Evolutionary conservation across 805 yeast genomes (phyloP).

Genomic region (Candida takata): DNA sequence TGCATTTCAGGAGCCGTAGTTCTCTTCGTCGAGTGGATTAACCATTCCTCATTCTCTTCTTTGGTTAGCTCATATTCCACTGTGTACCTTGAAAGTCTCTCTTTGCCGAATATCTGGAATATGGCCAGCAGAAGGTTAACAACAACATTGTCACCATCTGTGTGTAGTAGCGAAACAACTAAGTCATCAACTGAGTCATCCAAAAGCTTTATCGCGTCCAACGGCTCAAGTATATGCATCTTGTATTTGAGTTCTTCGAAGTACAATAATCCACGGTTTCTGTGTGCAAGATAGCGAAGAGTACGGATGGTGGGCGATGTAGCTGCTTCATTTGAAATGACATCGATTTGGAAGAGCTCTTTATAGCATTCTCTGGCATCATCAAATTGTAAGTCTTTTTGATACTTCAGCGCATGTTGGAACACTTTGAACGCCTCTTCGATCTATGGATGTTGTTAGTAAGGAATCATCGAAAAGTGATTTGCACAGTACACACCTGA

Average conservation of each 20-base stretch:
- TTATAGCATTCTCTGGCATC: slow-evolving; percentile 52
- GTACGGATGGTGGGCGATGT: slow-evolving; percentile 64
- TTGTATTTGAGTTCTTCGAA: slow-evolving; percentile 30
- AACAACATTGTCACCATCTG: slow-evolving; percentile 57
- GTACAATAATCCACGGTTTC: slow-evolving; percentile 76
- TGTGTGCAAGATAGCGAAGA: slow-evolving; percentile 66
- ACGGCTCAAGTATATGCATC: slow-evolving; percentile 8
- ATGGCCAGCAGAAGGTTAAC: slow-evolving; percentile 44
- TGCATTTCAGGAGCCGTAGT: slow-evolving; percentile 6
- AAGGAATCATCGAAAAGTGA: background rate
- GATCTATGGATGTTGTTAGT: slow-evolving; percentile 14
- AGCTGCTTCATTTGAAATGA: slow-evolving; percentile 38
- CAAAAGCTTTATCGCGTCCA: slow-evolving; percentile 7
- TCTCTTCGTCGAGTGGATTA: slow-evolving; percentile 19
- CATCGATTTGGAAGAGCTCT: slow-evolving; percentile 60
- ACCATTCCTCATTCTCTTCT: slow-evolving; percentile 35
- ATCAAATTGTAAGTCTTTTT: slow-evolving; percentile 41
- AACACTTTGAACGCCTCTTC: slow-evolving; percentile 79
- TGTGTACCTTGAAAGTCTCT: slow-evolving; percentile 44
- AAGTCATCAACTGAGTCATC: slow-evolving; percentile 49
- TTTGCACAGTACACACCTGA: slow-evolving; percentile 38
- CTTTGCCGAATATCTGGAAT: slow-evolving; percentile 41
- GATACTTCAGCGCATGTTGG: slow-evolving; percentile 59
- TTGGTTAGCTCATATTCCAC: slow-evolving; percentile 53
- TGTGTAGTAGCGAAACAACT: slow-evolving; percentile 54